Base-by-base conservation (phyloP, 2,329 filamentous ascomycete genomes). In the Daldinia eschscholtzii region DNA sequence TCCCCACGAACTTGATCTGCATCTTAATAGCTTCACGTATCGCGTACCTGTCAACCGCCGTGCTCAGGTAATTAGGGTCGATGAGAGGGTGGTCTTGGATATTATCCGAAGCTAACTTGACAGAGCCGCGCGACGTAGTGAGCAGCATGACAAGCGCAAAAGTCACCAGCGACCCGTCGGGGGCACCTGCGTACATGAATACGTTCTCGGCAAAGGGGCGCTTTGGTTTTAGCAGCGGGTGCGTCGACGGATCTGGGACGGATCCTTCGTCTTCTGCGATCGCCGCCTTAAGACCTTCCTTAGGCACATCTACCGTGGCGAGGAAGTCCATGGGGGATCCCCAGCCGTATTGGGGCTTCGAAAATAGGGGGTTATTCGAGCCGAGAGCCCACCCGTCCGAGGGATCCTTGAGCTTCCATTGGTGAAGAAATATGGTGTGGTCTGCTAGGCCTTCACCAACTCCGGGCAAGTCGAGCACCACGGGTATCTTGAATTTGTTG, bases 251-350 rank as follows among this genome's bases (percentile, higher is more conserved):
- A 72, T 78, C 75, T 0, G 76, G 73, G 71, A 72, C 62, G 52
- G 73, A 50, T 2, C 78, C 79, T 35, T 80, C 79, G 20, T 81
- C 80, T 44, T 74, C 74, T 30, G 75, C 65, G 6, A 81, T 79
- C 2, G 79, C 80, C 13, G 68, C 65, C 4, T 65, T 67, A 2
- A 82, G 76, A 0, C 75, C 76, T 0, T 79, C 71, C 13, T 72
- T 74, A 7, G 72, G 65, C 2, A 80, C 70, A 20, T 70, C 70
- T 0, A 72, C 74, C 1, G 73, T 76, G 6, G 79, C 77, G 12
- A 81, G 73, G 71, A 80, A 83, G 70, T 83, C 80, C 50, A 75
- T 61, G 0, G 81, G 81, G 3, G 75, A 68, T 0, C 81, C 82
- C 46, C 78, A 66, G 0, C 70, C 60, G 66, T 82, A 83, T 20